Evolutionary conservation across 2,329 filamentous ascomycete genomes (phyloP).

Genomic region (Immersiporthe knoxdaviesiana): DNA sequence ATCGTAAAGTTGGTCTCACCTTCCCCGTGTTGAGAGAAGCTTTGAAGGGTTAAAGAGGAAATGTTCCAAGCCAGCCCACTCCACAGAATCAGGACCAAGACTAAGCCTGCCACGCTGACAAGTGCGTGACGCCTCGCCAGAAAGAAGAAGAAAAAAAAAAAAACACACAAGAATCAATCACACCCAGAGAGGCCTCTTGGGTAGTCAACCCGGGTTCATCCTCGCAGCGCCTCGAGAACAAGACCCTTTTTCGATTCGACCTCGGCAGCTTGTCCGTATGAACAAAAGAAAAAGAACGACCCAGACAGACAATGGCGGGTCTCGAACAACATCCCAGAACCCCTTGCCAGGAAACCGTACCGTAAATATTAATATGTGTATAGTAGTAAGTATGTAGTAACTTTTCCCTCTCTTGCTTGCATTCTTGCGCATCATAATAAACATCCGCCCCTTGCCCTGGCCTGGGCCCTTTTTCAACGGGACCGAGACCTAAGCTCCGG

Average conservation of each 20-base stretch:
- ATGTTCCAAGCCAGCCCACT: not conserved
- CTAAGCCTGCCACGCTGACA: not conserved
- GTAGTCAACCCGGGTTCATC: not conserved
- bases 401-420: not conserved
- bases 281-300: not conserved
- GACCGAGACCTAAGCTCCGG: not conserved
- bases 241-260: not conserved
- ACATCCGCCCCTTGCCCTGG: not conserved
- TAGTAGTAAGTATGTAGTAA: not conserved
- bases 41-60: not conserved
- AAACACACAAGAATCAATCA: not conserved
- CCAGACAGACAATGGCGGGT: not conserved
- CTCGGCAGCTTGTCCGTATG: not conserved
- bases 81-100: not conserved
- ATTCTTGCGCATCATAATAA: not conserved
- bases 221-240: not conserved
- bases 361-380: too few species aligned
- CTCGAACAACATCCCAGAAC: not conserved
- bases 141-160: not conserved
- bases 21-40: not conserved
- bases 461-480: not conserved
- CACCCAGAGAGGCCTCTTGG: not conserved
- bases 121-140: not conserved
- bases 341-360: not conserved
- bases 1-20: slow-evolving; percentile 2